Conservation (phyloP, 2,329 filamentous ascomycete genomes). For the Hortaea sp. region DNA sequence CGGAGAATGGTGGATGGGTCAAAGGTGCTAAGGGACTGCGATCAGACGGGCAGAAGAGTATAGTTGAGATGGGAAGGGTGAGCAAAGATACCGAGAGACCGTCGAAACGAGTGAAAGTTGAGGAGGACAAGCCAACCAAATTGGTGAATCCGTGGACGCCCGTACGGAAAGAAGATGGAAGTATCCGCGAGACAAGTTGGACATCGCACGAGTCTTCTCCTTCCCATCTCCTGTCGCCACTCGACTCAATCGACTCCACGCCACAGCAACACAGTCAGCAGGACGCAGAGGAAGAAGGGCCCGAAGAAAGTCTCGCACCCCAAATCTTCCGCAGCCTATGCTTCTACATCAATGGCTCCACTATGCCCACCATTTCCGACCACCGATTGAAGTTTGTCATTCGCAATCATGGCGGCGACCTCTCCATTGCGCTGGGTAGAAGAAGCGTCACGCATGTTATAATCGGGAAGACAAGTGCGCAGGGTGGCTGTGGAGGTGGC, state of each 20-base stretch:
- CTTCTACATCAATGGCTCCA: constrained; percentile 83
- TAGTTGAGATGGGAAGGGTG: constrained; percentile 22
- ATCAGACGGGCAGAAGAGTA: constrained; percentile 35
- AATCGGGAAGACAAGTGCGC: constrained; percentile 49
- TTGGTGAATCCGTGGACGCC: constrained; percentile 24
- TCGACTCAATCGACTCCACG: constrained; percentile 7
- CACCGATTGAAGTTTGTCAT: constrained; percentile 75
- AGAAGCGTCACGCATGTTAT: constrained; percentile 78
- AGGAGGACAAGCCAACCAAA: constrained; percentile 14
- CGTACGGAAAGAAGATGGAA: constrained; percentile 19
- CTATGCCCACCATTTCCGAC: constrained; percentile 70
- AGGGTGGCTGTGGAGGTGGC: constrained; percentile 57
- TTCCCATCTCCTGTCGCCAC: constrained; percentile 19
- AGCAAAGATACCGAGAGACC: constrained; percentile 11
- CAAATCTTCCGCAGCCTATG: constrained; percentile 51
- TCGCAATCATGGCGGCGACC: constrained; percentile 59
- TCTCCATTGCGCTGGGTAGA: constrained; percentile 62
- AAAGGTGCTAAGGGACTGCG: constrained; percentile 39
- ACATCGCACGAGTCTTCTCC: constrained; percentile 21
- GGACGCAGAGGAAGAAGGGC: neutral
- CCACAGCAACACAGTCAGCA: constrained; percentile 1
- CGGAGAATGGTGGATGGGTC: constrained; percentile 44
- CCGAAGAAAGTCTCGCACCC: constrained; percentile 4
- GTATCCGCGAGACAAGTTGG: constrained; percentile 23
- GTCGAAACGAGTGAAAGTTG: constrained; percentile 10